Evolutionary conservation across 257 asterid species (phyloP), one percentile per base, ranked within the genome.

Genomic region (Solanum neorickii): DNA sequence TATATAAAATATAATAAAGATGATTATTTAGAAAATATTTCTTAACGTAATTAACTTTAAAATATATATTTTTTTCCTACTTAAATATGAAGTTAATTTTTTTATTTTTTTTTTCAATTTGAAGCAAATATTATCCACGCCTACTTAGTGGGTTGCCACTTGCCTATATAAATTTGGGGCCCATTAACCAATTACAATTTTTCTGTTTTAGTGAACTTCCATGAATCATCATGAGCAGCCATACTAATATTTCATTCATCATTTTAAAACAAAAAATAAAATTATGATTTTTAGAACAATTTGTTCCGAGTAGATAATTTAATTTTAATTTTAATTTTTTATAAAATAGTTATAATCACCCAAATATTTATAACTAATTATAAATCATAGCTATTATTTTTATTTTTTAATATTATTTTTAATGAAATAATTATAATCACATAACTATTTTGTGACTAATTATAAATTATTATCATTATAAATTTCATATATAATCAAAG

Each of bases 201-300:
- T 49, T 82, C 69, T 49, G 46, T 49, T 47, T 82, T 82, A 85
- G 83, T 82, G 86, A 91, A 47, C 87, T 91, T 88, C 90, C 88
- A 66, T 86, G 87, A 87, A 85, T 87, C 84, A 88, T 89, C 84
- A 90, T 89, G 90, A 87, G 52, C 56, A 87, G 92, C 93, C 94
- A 88, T 60, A 93, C 92, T 93, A 56, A 86, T 86, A 82, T 92
- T 89, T 82, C 68, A 73, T 73, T 88, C 82, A 87, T 37, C 65
- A 37, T 37, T 37, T 37, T 37, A 37, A 37, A 37, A 37, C 39
- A 37, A 37, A 37, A 37, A 37, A 5, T 1, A 37, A 37, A 37
- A 5, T 33, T 18, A 73, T 9, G 27, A 35, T 73, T n/a, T 65
- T 62, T 10, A 23, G 25, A 9, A n/a, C 3, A 7, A 21, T 33